Base-by-base conservation (phyloP, 2,329 filamentous ascomycete species). In the Penicillium sp. region DNA sequence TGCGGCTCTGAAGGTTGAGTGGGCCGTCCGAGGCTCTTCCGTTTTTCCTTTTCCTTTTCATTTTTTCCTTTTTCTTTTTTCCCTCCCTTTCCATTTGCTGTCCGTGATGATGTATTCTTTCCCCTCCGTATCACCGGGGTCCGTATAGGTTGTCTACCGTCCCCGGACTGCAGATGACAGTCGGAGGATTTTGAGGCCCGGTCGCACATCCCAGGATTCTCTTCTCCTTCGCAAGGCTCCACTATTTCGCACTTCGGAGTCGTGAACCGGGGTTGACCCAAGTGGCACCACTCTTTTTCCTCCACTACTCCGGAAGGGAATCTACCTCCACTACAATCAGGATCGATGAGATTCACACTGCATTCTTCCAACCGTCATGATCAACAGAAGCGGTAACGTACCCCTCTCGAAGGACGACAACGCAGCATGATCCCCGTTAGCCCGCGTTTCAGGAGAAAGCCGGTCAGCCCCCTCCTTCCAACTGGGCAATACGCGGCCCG, bases 401-500 rank as follows among this genome's bases (percentile, higher is more conserved):
- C 48, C 25, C 35, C 40, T 33, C 35, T 20, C 33, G 41, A 48
- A 52, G 45, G 50, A 53, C 48, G 50, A 44, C 50, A 49, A 53
- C 50, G 50, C 50, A 53, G 43, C 50, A 46, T 27, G 46, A 43
- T 49, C 46, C 46, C 44, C 46, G 44, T 41, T 51, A 31, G 14
- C 31, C 31, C 31, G 40, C 41, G 50, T 53, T 53, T 53, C 50
- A 53, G 36, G 33, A 41, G 41, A 45, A 22, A 27, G 38, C 46
- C 22, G 24, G 40, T 44, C 41, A 31, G 22, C n/a, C 38, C 46
- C 22, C 30, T 33, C 38, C 4, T 28, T 7, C 3, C 27, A 28
- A 28, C 27, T 24, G 46, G 42, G 45, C 38, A 55, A 44, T 36
- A 46, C 41, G 53, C 55, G 55, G 55, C 50, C 50, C 53, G 53